Evolutionary conservation across 2,329 filamentous ascomycete genomes (phyloP).

Genomic region (Ophioceras dolichostomum): DNA sequence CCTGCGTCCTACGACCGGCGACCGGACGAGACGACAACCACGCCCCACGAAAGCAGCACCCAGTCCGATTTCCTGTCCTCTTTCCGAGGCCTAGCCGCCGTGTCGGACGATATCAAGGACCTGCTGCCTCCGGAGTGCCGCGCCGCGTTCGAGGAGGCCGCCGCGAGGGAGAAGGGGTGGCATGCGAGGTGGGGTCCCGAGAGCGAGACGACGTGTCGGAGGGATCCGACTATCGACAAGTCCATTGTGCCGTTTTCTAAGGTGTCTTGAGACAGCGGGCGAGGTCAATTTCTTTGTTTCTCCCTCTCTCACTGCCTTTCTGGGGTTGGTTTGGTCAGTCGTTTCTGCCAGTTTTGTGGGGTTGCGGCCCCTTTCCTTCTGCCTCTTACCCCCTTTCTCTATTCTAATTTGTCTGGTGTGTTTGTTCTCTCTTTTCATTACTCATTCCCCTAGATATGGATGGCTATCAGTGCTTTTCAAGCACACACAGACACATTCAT

Average conservation of each 20-base stretch:
- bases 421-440: no score
- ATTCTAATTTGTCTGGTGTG: no score
- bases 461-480: no score
- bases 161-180: conserved; percentile 56
- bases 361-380: no score
- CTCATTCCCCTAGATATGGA: no score
- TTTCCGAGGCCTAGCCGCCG: conserved; percentile 49
- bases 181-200: conserved; percentile 65
- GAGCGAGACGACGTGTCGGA: conserved; percentile 37
- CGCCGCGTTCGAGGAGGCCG: conserved; percentile 56
- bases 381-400: no score
- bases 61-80: conserved; percentile 32
- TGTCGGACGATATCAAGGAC: conserved; percentile 52
- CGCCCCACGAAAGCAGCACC: no score
- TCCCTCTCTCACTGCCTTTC: background rate
- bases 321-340: background rate
- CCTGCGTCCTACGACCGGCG: conserved; percentile 29
- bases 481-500: no score
- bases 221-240: conserved; percentile 48
- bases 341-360: no score
- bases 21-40: conserved; percentile 14
- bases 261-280: conserved; percentile 12
- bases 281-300: no score
- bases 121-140: conserved; percentile 60
- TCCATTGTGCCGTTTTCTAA: conserved; percentile 48